phyloP scores from a whole-genome alignment of 2,329 filamentous ascomycete species.

The Penicillium occitanis region DNA sequence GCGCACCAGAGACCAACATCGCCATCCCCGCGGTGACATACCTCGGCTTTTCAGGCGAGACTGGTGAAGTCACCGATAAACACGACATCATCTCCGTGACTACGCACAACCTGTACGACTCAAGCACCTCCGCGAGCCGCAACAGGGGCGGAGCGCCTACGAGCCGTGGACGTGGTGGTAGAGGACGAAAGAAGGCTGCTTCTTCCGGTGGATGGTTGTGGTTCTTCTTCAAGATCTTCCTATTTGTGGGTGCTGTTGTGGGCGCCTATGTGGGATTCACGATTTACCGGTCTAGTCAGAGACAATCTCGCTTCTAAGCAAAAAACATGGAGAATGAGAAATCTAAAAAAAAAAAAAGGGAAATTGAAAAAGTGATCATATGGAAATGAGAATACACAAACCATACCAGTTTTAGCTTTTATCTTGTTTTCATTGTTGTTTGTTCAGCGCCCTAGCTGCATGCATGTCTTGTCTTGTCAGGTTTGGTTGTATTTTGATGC shows the following conservation, averaged over 20 bases:
- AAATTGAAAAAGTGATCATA: neutral
- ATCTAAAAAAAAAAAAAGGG: neutral
- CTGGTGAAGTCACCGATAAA: constrained; percentile 94
- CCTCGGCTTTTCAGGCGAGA: constrained; percentile 69
- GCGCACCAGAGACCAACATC: constrained; percentile 61
- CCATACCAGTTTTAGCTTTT: neutral
- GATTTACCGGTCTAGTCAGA: constrained; percentile 67
- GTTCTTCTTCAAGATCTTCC: constrained; percentile 78
- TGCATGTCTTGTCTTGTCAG: constrained; percentile 1
- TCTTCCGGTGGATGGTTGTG: constrained; percentile 59
- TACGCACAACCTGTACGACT: constrained; percentile 82
- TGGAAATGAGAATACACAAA: neutral
- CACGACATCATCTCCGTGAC: constrained; percentile 90
- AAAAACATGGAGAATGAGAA: constrained; percentile 22
- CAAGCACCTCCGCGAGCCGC: constrained; percentile 31
- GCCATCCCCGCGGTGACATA: constrained; percentile 74
- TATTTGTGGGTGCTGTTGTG: constrained; percentile 68
- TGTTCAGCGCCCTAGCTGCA: neutral
- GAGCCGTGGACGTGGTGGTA: constrained; percentile 25
- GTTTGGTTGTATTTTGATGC: constrained; percentile 20
- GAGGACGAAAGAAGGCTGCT: constrained; percentile 25
- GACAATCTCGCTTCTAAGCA: constrained; percentile 40
- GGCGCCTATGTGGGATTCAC: constrained; percentile 86
- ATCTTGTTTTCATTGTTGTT: neutral
- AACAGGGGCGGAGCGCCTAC: constrained; percentile 25